Base-by-base conservation (phyloP, 2,329 filamentous ascomycete species). In the Pyrenophora graminea region DNA sequence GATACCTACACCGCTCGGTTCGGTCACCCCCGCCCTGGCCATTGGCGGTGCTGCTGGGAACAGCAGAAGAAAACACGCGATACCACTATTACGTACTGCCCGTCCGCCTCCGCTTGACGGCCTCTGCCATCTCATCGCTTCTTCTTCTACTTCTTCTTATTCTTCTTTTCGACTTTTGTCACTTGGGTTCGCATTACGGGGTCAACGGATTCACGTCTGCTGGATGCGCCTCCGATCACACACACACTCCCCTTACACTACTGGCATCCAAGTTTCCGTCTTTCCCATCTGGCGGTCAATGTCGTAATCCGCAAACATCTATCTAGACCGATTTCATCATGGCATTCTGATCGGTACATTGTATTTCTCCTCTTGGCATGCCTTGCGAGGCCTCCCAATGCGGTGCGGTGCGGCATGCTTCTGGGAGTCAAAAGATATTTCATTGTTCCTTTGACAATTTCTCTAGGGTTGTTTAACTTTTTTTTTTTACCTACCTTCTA, bases 41-140 rank as follows among this genome's bases (percentile, higher is more conserved):
- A 56, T 52, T 51, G 61, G 56, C 56, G 58, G 57, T 61, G 54
- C 50, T 55, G 51, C 51, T 48, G 46, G 51, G 55, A 30, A 53
- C 51, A 54, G 55, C 52, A 62, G 34, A 54, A 61, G 55, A 56
- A 65, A 61, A 59, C 51, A 57, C 61, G 61, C 63, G 67, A 68
- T 70, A 68, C 67, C 64, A 63, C 66, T 68, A 67, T 64, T 64
- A 69, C 64, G 55, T 69, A 66, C 66, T 67, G 58, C 61, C 63
- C 62, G 6, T 62, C 59, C 60, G 58, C 51, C 33, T 55, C 43
- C 55, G 61, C 48, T 53, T 41, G 6, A 27, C 33, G 18, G 40
- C 58, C 60, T 48, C 41, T 55, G 48, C 54, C 40, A 23, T 37
- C 38, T 40, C 36, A 48, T 50, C 43, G 34, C 37, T 33, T 48